Percentiles rank a stretch among this genome's conserved stretches.
Conservation (phyloP, 805 yeast species). For the Debaryomyces hansenii region DNA sequence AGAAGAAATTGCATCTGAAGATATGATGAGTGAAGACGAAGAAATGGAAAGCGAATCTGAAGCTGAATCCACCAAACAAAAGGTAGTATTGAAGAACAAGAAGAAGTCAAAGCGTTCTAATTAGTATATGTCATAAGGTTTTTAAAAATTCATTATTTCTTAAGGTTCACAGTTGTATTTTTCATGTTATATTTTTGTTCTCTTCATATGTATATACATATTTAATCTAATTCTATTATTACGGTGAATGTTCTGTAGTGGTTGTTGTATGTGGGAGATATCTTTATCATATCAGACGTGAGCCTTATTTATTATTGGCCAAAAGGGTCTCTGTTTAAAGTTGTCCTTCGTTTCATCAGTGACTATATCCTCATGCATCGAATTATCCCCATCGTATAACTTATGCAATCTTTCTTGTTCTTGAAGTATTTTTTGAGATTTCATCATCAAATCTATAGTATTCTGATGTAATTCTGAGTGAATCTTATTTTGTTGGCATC, state of each 20-base stretch:
- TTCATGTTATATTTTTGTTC: background rate
- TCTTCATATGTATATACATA: conserved; percentile 3
- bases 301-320: conserved; percentile 11
- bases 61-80: conserved; percentile 49
- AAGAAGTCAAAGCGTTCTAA: conserved; percentile 27
- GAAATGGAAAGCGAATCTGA: conserved; percentile 46
- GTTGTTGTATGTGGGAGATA: background rate
- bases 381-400: background rate
- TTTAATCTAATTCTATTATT: conserved; percentile 3
- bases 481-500: conserved; percentile 23
- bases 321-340: conserved; percentile 14
- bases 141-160: background rate
- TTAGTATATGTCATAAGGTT: background rate
- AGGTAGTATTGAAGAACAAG: conserved; percentile 66
- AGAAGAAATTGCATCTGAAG: conserved; percentile 41
- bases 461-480: conserved; percentile 28
- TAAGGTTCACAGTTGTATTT: background rate
- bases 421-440: conserved; percentile 19
- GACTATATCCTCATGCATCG: background rate
- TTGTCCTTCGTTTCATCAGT: background rate
- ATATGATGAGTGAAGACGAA: conserved; percentile 37
- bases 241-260: background rate
- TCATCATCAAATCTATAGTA: conserved; percentile 34
- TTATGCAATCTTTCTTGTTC: conserved; percentile 4
- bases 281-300: background rate